Base-by-base conservation (phyloP, 2,329 filamentous ascomycete species). In the Phyllachora maydis region DNA sequence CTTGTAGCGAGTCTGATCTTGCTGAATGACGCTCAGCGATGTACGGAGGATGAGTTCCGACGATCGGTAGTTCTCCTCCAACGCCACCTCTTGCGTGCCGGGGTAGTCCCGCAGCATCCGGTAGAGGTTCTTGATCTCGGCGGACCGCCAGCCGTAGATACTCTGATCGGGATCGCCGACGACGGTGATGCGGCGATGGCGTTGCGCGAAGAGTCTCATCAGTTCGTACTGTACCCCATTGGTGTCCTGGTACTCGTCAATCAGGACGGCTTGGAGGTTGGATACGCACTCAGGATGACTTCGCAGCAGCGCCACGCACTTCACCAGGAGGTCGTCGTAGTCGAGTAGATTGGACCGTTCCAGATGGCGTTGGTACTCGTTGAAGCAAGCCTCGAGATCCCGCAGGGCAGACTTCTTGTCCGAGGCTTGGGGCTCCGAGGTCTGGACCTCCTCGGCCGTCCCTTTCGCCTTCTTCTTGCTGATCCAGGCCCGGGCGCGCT, bases 181-280 rank as follows among this genome's bases (percentile, higher is more conserved):
- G 29, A 93, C 78, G 1, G 85, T 95, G 34, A 95, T 85, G n/a
- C 69, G 63, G 26, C 66, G 63, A 20, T 62, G 59, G 12, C 57
- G 51, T 29, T 79, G 68, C 2, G 83, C 79, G 37, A 98, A 72
- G 1, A 92, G 59, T 31, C 65, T 73, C 82, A 93, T 93, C 19
- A 98, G 54, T 35, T 93, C 81, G 38, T 91, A 95, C 45, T 98
- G 85, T 4, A 93, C 72, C 11, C 79, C 65, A 41, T 95, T 98
- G 6, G 85, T 95, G 47, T 98, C 85, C 47, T 98, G 85, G 32
- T 93, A 98, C 41, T 98, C 85, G 42, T 98, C 85, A 31, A 98
- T 90, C 21, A 98, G 58, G 5, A 95, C 82, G 0, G 79, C 68
- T 44, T 93, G 71, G 11, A 98, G 70, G 35, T 92, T 93, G 9